Conservation (phyloP, 139 green algal species). For the Closterium sp. region DNA sequence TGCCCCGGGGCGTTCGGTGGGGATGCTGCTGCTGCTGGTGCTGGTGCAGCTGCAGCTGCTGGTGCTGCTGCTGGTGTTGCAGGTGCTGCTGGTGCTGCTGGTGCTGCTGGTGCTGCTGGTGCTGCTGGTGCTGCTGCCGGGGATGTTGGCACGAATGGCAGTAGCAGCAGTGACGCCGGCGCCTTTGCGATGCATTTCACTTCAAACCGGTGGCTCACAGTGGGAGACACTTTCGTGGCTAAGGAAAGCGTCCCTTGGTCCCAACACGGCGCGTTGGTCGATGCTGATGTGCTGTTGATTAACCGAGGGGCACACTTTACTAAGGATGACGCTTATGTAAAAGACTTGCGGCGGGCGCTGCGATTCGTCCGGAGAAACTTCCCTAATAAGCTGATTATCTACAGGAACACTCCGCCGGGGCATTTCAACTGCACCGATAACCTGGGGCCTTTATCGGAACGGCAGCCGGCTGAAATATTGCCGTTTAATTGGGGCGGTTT, state of each 20-base stretch:
- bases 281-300: neutral
- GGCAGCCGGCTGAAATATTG: neutral
- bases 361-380: neutral
- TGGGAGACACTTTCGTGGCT: neutral
- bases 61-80: neutral
- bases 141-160: neutral
- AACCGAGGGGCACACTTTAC: neutral
- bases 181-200: neutral
- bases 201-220: neutral
- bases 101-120: too few relatives aligned
- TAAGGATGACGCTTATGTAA: neutral
- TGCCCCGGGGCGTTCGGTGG: neutral
- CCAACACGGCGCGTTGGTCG: neutral
- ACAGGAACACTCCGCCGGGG: neutral
- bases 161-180: neutral
- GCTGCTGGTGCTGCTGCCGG: too few relatives aligned
- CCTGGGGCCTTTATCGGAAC: neutral
- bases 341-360: neutral
- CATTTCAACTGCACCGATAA: neutral
- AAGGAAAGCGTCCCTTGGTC: neutral
- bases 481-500: neutral
- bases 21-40: neutral
- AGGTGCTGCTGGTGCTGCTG: neutral
- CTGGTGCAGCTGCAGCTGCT: neutral
- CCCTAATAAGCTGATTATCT: neutral